These are phyloP conservation scores for Ceratocystis destructans DNA, from an alignment of 2,329 filamentous ascomycete genomes.

Conservation along the genomic window DNA sequence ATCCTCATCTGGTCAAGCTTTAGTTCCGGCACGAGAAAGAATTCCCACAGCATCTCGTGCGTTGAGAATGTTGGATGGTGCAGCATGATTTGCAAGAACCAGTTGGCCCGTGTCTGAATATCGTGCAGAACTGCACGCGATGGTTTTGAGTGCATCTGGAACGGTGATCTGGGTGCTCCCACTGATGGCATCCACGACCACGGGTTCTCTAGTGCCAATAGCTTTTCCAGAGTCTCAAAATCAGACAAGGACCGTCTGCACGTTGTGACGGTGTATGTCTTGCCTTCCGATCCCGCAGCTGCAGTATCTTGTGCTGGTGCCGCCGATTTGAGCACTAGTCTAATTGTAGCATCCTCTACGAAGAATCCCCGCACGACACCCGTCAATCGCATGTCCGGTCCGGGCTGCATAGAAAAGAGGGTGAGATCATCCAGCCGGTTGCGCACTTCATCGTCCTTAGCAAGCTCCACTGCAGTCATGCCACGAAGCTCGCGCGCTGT, in stretches of 20 bases:
- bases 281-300: slow-evolving; percentile 32
- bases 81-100: slow-evolving; percentile 75
- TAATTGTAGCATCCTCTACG: slow-evolving; percentile 87
- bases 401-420: slow-evolving; percentile 60
- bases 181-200: slow-evolving; percentile 86
- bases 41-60: slow-evolving; percentile 98
- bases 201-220: slow-evolving; percentile 77
- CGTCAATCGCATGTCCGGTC: slow-evolving; percentile 67
- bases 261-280: slow-evolving; percentile 86
- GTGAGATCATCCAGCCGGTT: slow-evolving; percentile 93
- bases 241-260: slow-evolving; percentile 76
- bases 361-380: slow-evolving; percentile 93
- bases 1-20: slow-evolving; percentile 82
- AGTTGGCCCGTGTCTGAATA: slow-evolving; percentile 73
- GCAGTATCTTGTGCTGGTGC: slow-evolving; percentile 45
- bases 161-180: slow-evolving; percentile 66
- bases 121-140: slow-evolving; percentile 77
- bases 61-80: slow-evolving; percentile 84
- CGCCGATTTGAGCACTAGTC: slow-evolving; percentile 86
- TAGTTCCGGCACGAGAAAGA: slow-evolving; percentile 91
- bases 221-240: slow-evolving; percentile 78
- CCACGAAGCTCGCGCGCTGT: slow-evolving; percentile 73
- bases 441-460: slow-evolving; percentile 93
- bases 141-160: slow-evolving; percentile 84
- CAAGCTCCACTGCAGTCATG: slow-evolving; percentile 85